Evolutionary conservation across 129 eudicot genomes (phyloP).

Genomic region (Mikania micrantha): DNA sequence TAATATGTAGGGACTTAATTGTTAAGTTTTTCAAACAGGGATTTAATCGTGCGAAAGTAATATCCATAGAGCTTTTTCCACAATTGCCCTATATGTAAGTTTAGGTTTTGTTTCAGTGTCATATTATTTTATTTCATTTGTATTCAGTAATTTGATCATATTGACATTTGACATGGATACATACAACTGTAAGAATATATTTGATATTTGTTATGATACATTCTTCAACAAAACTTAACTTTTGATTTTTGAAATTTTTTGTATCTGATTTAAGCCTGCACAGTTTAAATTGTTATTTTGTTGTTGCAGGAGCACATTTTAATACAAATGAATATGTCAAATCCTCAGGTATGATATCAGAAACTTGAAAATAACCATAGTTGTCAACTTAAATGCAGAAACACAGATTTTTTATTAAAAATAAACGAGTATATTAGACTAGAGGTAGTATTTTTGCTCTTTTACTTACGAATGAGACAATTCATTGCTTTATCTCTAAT

Average conservation of each 20-base stretch:
- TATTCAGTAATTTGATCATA: neutral
- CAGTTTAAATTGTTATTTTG: constrained; percentile 10
- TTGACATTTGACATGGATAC: neutral
- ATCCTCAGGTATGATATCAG: constrained; percentile 71
- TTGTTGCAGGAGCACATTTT: constrained; percentile 52
- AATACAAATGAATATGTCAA: constrained; percentile 49
- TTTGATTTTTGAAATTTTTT: neutral
- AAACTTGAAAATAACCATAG: neutral
- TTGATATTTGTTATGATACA: neutral
- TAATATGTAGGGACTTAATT: neutral
- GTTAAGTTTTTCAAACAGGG: neutral
- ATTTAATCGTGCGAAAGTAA: neutral
- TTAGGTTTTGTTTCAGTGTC: neutral
- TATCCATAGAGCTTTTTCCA: neutral
- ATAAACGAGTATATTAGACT: neutral
- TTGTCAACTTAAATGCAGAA: neutral
- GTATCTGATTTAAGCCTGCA: neutral
- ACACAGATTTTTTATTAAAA: neutral
- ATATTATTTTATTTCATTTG: neutral
- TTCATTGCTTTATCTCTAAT: neutral
- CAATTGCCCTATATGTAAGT: neutral
- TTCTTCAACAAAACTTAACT: neutral
- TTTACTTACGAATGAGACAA: neutral
- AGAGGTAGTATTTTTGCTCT: neutral
- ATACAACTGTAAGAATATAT: neutral